phyloP scores from a whole-genome alignment of 306 rosid genomes.

The Dicorynia guianensis region DNA sequence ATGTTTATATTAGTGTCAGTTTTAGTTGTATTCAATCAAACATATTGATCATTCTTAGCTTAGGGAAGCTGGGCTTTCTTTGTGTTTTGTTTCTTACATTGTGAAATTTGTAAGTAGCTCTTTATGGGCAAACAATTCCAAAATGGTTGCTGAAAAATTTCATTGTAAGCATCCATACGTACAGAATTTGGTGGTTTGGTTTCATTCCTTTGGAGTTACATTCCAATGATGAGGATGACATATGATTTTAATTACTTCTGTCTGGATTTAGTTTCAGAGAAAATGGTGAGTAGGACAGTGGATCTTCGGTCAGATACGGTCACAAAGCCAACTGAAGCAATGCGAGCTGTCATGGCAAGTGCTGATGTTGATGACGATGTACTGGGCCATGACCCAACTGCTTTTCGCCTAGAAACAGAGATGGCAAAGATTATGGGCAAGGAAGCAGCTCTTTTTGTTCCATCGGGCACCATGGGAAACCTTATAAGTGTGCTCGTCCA shows the following conservation, averaged over 20 bases:
- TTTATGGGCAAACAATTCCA: conserved; percentile 26
- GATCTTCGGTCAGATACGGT: conserved; percentile 93
- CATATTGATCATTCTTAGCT: background rate
- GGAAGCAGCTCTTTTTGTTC: conserved; percentile 90
- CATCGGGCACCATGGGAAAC: conserved; percentile 98
- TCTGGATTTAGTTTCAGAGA: conserved; percentile 45
- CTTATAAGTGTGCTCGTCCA: conserved; percentile 87
- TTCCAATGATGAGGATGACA: background rate
- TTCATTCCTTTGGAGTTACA: background rate
- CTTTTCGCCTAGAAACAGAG: conserved; percentile 68
- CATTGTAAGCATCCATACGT: conserved; percentile 32
- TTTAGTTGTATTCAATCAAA: background rate
- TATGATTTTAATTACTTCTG: conserved; percentile 16
- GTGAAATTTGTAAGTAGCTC: background rate
- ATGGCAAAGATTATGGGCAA: conserved; percentile 81
- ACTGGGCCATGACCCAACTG: conserved; percentile 74
- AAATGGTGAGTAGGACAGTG: conserved; percentile 74
- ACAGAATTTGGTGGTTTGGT: conserved; percentile 11
- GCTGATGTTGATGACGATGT: conserved; percentile 97
- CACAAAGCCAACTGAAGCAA: conserved; percentile 82
- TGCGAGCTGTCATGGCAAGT: conserved; percentile 83
- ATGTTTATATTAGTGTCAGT: no score
- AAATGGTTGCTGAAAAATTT: conserved; percentile 49
- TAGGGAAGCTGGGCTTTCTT: background rate
- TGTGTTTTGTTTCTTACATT: background rate